phyloP scores from a whole-genome alignment of 768 basidiomycete genomes.

The Macrolepiota albuminosa region DNA sequence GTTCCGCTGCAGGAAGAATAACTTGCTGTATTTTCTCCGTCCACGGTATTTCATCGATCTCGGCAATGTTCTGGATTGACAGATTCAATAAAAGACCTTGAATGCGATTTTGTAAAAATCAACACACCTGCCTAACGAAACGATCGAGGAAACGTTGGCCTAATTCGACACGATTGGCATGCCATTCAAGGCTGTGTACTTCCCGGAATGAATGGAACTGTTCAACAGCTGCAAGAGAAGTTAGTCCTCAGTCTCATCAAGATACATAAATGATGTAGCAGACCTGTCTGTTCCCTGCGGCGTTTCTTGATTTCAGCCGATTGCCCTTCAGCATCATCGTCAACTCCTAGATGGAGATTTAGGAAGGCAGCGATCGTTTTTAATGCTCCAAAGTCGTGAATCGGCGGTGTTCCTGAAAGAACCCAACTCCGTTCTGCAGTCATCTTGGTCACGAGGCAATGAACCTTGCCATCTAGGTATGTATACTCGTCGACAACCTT shows the following conservation, averaged over 20 bases:
- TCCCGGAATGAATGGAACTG: constrained; percentile 97
- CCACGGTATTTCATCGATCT: constrained; percentile 94
- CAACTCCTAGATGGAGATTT: constrained; percentile 85
- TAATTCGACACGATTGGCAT: constrained; percentile 75
- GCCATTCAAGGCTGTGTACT: constrained; percentile 89
- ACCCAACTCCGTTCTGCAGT: constrained; percentile 87
- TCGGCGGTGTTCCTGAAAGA: constrained; percentile 93
- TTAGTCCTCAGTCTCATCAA: constrained; percentile 12
- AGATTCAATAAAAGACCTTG: not conserved
- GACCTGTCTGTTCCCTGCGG: constrained; percentile 79
- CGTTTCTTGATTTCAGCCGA: constrained; percentile 77
- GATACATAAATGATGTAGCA: constrained; percentile 6
- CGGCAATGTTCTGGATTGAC: constrained; percentile 74
- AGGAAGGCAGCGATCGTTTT: constrained; percentile 90
- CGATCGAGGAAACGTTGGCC: constrained; percentile 80
- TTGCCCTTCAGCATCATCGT: constrained; percentile 81
- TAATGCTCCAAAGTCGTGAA: constrained; percentile 84
- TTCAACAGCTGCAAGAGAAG: constrained; percentile 60
- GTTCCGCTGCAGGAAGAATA: constrained; percentile 85
- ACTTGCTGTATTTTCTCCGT: constrained; percentile 58
- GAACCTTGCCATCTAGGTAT: constrained; percentile 78
- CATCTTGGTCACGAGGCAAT: constrained; percentile 71
- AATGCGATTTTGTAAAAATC: not conserved
- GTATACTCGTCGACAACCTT: constrained; percentile 94
- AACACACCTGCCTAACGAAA: constrained; percentile 75